Percentiles rank a stretch among this genome's conserved stretches.
phyloP scores from a whole-genome alignment of 768 basidiomycete genomes.

The Agaricus bisporus region DNA sequence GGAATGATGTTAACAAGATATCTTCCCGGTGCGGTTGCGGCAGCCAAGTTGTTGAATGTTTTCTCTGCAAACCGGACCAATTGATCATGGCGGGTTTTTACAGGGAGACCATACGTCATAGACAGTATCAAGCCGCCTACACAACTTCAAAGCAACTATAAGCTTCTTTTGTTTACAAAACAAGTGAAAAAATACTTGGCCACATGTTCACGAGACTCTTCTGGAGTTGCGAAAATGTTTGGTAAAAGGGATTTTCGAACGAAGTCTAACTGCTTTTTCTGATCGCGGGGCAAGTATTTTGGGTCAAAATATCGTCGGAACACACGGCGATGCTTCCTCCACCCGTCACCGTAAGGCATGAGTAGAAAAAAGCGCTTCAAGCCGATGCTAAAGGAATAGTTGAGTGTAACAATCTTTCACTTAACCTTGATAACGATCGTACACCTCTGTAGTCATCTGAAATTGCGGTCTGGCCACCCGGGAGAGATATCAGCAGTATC shows the following conservation, averaged over 20 bases:
- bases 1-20: slow-evolving; percentile 8
- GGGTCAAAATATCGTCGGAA: slow-evolving; percentile 10
- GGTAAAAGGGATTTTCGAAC: slow-evolving; percentile 4
- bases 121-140: slow-evolving; percentile 4
- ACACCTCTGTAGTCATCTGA: neutral
- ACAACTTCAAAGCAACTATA: neutral
- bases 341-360: slow-evolving; percentile 10
- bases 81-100: neutral
- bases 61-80: slow-evolving; percentile 1
- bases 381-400: neutral
- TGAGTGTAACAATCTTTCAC: neutral
- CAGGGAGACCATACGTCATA: slow-evolving; percentile 4
- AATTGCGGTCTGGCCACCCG: neutral
- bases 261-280: neutral
- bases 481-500: too few relatives aligned
- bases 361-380: neutral
- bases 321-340: slow-evolving; percentile 9
- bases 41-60: neutral
- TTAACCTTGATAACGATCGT: neutral
- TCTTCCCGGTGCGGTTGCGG: neutral
- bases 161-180: too few relatives aligned
- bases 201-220: neutral
- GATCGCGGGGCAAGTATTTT: neutral
- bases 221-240: neutral
- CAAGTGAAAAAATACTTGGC: neutral